A percentile compares a stretch with the other conserved stretches of the same genome.
These are phyloP conservation scores for Nicotiana benthamiana DNA, from an alignment of 257 asterid genomes.

Conservation along the genomic window DNA sequence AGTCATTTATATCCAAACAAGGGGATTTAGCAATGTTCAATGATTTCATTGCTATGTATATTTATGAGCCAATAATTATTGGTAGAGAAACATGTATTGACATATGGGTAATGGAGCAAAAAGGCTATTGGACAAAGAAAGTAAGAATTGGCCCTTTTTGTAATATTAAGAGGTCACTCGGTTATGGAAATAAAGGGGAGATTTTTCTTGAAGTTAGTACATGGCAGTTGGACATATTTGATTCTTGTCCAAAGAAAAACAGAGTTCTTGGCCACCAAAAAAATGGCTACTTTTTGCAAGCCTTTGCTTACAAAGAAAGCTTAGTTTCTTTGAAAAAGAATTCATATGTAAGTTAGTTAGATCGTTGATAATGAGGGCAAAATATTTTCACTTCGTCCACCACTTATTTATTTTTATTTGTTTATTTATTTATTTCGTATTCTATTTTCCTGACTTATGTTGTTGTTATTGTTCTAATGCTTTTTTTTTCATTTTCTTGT, in stretches of 20 bases:
- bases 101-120: conserved; percentile 34
- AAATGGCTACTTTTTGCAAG: conserved; percentile 2
- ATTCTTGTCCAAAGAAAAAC: background rate
- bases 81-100: conserved; percentile 17
- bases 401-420: background rate
- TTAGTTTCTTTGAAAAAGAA: conserved; percentile 8
- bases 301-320: background rate
- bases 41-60: conserved; percentile 28
- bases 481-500: too few species aligned
- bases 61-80: conserved; percentile 16
- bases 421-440: too few species aligned
- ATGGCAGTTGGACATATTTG: background rate
- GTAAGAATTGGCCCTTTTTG: conserved; percentile 24
- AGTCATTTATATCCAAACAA: conserved; percentile 12
- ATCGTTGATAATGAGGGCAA: background rate
- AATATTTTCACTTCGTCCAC: background rate
- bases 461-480: too few species aligned
- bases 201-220: conserved; percentile 24
- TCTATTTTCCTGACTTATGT: too few species aligned
- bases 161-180: conserved; percentile 33
- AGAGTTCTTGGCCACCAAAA: background rate
- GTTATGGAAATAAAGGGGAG: conserved; percentile 33
- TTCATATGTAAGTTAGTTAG: background rate
- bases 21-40: conserved; percentile 30
- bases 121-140: conserved; percentile 28